A percentile compares a stretch with the other conserved stretches of the same genome.
These are phyloP conservation scores for Flaveria robusta DNA, from an alignment of 129 eudicot genomes.

Conservation along the genomic window DNA sequence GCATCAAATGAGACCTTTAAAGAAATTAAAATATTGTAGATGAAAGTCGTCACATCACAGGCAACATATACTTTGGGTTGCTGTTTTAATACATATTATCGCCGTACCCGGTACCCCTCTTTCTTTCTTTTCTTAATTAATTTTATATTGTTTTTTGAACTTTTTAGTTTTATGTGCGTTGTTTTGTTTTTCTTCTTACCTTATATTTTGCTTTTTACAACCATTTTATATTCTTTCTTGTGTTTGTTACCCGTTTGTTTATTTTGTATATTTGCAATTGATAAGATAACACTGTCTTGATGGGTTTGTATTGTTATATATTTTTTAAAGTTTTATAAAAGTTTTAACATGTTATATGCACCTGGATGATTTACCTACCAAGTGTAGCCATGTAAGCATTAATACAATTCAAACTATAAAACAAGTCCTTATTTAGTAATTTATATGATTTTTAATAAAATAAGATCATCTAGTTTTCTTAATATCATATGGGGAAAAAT, in stretches of 20 bases:
- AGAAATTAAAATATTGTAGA: background rate
- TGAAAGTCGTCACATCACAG: constrained; percentile 27
- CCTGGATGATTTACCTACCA: too few relatives aligned
- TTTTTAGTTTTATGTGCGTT: background rate
- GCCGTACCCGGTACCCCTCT: background rate
- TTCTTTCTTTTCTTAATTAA: background rate
- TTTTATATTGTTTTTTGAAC: background rate
- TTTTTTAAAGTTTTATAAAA: too few relatives aligned
- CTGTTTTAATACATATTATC: constrained; percentile 19
- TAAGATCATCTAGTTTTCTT: background rate
- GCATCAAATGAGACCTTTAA: constrained; percentile 15
- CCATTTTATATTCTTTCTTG: background rate
- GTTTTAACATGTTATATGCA: too few relatives aligned
- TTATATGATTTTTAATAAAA: background rate
- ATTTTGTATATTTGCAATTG: background rate
- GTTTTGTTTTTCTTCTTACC: background rate
- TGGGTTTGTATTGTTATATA: background rate
- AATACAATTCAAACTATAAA: background rate
- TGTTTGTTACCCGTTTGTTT: background rate
- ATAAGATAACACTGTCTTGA: background rate
- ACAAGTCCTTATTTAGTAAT: background rate
- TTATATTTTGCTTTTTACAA: background rate
- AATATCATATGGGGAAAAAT: background rate
- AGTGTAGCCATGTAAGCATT: too few relatives aligned
- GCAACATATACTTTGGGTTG: constrained; percentile 19